Evolutionary conservation across 2,329 filamentous ascomycete genomes (phyloP).

Genomic region (Diaporthe citriasiana): DNA sequence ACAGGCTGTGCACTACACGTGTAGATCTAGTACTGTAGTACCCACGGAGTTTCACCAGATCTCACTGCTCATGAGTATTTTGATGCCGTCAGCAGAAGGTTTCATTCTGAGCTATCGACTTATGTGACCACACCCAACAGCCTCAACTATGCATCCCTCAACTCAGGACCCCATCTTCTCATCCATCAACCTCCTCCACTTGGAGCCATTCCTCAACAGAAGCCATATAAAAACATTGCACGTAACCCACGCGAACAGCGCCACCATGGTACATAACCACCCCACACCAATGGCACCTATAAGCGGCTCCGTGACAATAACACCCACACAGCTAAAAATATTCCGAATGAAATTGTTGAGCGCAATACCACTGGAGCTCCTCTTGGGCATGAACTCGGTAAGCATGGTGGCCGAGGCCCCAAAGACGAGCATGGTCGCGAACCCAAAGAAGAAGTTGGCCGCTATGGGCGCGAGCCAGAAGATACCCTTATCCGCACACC

Average conservation of each 20-base stretch:
- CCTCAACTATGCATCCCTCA: background rate
- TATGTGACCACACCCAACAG: background rate
- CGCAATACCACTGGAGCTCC: conserved; percentile 80
- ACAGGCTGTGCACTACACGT: background rate
- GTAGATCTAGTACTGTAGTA: background rate
- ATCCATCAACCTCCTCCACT: conserved; percentile 77
- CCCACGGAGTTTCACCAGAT: background rate
- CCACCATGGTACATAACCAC: conserved; percentile 77
- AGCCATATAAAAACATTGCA: conserved; percentile 71
- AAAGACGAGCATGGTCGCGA: conserved; percentile 85
- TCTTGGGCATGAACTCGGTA: conserved; percentile 84
- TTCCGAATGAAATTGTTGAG: conserved; percentile 87
- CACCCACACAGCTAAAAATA: conserved; percentile 80
- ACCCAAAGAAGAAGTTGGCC: conserved; percentile 80
- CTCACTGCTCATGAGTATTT: too few species aligned
- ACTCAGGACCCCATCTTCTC: conserved; percentile 52
- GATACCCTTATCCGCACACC: conserved; percentile 70
- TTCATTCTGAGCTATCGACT: background rate
- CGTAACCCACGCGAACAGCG: conserved; percentile 68
- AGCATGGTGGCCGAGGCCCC: conserved; percentile 83
- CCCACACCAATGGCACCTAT: conserved; percentile 80
- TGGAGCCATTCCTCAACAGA: conserved; percentile 71
- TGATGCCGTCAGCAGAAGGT: too few species aligned
- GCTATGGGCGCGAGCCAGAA: conserved; percentile 64
- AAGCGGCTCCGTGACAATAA: conserved; percentile 77